phyloP scores from a whole-genome alignment of 2,329 filamentous ascomycete genomes.

The Paecilomyces formosus region DNA sequence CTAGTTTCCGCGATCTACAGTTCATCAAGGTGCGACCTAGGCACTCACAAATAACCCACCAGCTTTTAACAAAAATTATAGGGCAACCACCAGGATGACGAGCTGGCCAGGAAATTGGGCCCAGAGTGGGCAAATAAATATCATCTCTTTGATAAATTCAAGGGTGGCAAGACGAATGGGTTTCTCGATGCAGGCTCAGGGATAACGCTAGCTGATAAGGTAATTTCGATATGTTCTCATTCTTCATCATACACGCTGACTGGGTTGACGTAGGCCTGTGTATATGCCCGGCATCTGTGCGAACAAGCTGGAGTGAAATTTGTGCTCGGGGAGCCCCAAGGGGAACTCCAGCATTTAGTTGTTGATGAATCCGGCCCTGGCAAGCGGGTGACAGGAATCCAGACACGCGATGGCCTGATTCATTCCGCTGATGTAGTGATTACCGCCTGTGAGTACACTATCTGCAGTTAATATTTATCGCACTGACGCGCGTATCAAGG shows the following conservation, averaged over 20 bases:
- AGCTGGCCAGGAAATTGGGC: too few species aligned
- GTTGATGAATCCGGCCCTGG: background rate
- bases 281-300: constrained; percentile 15
- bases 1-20: too few species aligned
- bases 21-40: too few species aligned
- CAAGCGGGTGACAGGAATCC: constrained; percentile 17
- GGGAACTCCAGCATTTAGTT: constrained; percentile 6
- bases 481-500: background rate
- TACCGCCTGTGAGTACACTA: constrained; percentile 10
- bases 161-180: too few species aligned
- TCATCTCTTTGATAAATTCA: too few species aligned
- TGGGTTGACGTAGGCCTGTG: constrained; percentile 10
- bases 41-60: too few species aligned
- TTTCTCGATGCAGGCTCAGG: too few species aligned
- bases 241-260: background rate
- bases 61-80: too few species aligned
- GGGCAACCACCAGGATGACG: too few species aligned
- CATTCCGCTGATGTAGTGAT: constrained; percentile 17
- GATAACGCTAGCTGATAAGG: too few species aligned
- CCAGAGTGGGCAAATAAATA: too few species aligned
- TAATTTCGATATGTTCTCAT: background rate
- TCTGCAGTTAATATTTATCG: background rate
- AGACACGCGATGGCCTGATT: constrained; percentile 16
- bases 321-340: constrained; percentile 11
- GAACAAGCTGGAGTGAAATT: constrained; percentile 18